Evolutionary conservation across 768 basidiomycete species (phyloP), one percentile per base, ranked within the genome.

Genomic region (Suillus occidentalis): DNA sequence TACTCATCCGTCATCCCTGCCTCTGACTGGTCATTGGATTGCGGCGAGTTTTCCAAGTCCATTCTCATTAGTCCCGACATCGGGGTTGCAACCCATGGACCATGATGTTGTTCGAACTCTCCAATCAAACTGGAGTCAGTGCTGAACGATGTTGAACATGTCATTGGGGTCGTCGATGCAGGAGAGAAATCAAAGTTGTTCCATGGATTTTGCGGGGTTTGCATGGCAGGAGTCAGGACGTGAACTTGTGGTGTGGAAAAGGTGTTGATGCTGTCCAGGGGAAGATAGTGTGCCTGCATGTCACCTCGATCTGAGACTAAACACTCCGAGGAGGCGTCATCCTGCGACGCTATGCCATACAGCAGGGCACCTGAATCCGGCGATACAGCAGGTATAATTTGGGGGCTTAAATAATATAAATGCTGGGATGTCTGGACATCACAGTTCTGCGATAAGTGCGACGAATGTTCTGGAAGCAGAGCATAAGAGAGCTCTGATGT

Each of bases 401-500:
- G 9, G 18, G 58, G 18, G 40, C 20, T 59, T 28, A 25, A 28
- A 40, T 59, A 18, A 28, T 39, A 10, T 28, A 42, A 42, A 31
- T 42, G 58, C 12, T 13, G 58, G 40, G 58, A 25, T 40, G 40
- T 31, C 58, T 18, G 40, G 18, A 18, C 20, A 28, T 40, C 10
- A 31, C 25, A 59, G 25, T 12, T 31, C 40, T 59, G 40, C 40
- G 57, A 28, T 28, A 12, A 40, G 6, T 28, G 39, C 57, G 40
- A 20, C 40, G 10, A 59, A 42, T 40, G 58, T 13, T 25, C 58
- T 18, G 58, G 40, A 42, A 42, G 25, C 25, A 59, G 40, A 42
- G 58, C 58, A 59, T 42, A 59, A 4, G 40, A 59, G 40, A 59
- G 58, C 12, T 59, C 58, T 59, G 58, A 59, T 10, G 40, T 59